Percentiles rank a stretch among this genome's conserved stretches.
Conservation (phyloP, 345 rosid species). For the Odontarrhena argentea region DNA sequence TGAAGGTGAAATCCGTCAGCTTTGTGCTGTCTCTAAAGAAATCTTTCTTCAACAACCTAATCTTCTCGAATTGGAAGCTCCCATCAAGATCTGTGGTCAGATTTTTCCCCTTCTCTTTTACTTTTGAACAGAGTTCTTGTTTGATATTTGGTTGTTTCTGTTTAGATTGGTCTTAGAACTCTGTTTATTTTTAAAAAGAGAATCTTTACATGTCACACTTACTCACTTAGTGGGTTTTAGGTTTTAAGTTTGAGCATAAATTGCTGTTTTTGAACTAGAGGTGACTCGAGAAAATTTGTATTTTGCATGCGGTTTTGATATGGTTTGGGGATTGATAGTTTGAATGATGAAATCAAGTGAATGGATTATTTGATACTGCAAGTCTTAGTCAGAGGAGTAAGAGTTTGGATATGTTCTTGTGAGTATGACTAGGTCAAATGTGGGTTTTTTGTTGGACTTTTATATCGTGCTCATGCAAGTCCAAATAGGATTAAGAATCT, state of each 20-base stretch:
- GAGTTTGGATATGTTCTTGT: slow-evolving; percentile 11
- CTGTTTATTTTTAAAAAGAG: slow-evolving; percentile 6
- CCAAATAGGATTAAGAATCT: slow-evolving; percentile 4
- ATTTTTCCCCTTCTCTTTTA: slow-evolving; percentile 13
- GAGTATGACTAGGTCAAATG: neutral
- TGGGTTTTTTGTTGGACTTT: neutral
- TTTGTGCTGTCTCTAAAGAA: slow-evolving; percentile 62
- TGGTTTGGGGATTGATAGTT: slow-evolving; percentile 9
- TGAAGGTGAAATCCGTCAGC: slow-evolving; percentile 83
- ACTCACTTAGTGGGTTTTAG: neutral
- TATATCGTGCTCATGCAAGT: neutral
- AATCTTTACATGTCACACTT: neutral
- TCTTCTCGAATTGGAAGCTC: slow-evolving; percentile 85
- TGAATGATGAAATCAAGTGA: neutral
- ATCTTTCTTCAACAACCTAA: slow-evolving; percentile 83
- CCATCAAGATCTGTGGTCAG: slow-evolving; percentile 94
- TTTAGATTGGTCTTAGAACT: neutral
- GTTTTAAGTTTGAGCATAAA: neutral
- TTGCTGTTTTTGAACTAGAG: slow-evolving; percentile 8
- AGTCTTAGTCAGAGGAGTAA: neutral
- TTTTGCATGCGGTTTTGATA: neutral
- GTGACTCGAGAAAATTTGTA: neutral
- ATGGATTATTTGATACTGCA: neutral
- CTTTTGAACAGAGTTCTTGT: neutral
- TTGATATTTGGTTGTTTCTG: neutral